Evolutionary conservation across 352 stramenopile species (phyloP).

Genomic region (Pythium guiyangense): DNA sequence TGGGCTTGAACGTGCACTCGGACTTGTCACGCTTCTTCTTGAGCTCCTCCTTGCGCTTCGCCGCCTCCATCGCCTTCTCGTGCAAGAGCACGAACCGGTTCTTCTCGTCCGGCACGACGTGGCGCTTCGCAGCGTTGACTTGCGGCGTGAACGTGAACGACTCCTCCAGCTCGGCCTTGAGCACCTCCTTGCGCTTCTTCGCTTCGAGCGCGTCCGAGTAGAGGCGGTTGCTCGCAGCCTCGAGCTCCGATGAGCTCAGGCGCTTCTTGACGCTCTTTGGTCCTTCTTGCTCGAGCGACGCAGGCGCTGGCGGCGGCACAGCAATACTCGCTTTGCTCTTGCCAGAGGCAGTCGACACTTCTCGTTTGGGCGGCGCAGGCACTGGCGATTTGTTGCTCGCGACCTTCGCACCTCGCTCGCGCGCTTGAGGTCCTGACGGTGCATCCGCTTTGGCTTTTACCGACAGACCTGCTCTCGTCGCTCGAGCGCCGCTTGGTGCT

Average conservation of each 20-base stretch:
- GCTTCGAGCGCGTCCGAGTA: conserved; percentile 60
- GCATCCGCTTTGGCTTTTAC: background rate
- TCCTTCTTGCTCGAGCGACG: conserved; percentile 12
- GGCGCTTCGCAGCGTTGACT: conserved; percentile 52
- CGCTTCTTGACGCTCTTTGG: conserved; percentile 40
- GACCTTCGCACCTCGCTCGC: background rate
- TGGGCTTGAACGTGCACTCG: conserved; percentile 59
- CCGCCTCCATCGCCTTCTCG: conserved; percentile 46
- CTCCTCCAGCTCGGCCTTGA: conserved; percentile 44
- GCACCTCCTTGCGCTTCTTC: conserved; percentile 49
- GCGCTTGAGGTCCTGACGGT: background rate
- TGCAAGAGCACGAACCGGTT: conserved; percentile 45
- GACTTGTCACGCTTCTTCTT: conserved; percentile 45
- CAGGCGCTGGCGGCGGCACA: conserved; percentile 6
- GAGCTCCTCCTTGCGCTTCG: conserved; percentile 50
- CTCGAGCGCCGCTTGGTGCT: background rate
- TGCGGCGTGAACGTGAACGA: conserved; percentile 56
- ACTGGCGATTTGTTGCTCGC: background rate
- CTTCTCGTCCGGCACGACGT: conserved; percentile 21
- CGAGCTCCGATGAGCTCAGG: conserved; percentile 41
- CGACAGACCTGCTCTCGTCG: background rate
- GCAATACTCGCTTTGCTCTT: conserved; percentile 1
- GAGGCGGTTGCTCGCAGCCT: conserved; percentile 52
- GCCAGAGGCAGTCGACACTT: background rate
- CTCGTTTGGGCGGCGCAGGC: background rate